phyloP scores from a whole-genome alignment of 2,329 filamentous ascomycete species.

The Cladophialophora chaetospira region DNA sequence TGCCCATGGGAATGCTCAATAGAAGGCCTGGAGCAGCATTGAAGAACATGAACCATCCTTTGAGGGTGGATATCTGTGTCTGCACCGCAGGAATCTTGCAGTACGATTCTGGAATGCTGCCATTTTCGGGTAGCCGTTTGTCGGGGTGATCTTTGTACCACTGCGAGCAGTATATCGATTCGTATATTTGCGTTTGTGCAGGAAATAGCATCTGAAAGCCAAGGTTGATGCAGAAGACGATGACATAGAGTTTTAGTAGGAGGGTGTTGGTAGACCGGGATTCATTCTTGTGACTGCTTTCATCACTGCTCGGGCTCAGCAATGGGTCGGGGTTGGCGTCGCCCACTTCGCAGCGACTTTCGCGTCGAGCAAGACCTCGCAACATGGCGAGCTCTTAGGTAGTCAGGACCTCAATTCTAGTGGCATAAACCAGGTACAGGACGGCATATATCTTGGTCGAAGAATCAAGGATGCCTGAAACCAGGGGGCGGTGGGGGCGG shows the following conservation, averaged over 20 bases:
- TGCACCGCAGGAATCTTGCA: slow-evolving; percentile 55
- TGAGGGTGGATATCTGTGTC: slow-evolving; percentile 52
- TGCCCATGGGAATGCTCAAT: slow-evolving; percentile 52
- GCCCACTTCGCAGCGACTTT: not conserved
- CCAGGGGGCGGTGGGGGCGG: not conserved
- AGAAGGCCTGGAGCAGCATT: slow-evolving; percentile 48
- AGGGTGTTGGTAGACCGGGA: not conserved
- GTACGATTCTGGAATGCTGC: slow-evolving; percentile 49
- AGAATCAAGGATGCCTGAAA: slow-evolving; percentile 1
- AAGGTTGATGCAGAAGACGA: slow-evolving; percentile 48
- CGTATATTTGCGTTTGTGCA: slow-evolving; percentile 52
- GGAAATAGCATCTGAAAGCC: slow-evolving; percentile 49
- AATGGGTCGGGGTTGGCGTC: not conserved
- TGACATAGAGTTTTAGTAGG: slow-evolving; percentile 39
- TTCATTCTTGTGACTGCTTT: not conserved
- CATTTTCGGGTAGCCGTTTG: slow-evolving; percentile 45
- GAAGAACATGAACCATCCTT: slow-evolving; percentile 54
- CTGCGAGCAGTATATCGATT: slow-evolving; percentile 51
- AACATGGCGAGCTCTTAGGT: slow-evolving; percentile 2
- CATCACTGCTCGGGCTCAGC: not conserved
- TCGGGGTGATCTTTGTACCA: slow-evolving; percentile 48
- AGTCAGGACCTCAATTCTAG: no score
- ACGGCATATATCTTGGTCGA: not conserved
- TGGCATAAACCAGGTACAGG: no score
- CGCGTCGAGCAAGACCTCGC: not conserved